Evolutionary conservation across 306 rosid genomes (phyloP).

Genomic region (Hippophae gyantsensis): DNA sequence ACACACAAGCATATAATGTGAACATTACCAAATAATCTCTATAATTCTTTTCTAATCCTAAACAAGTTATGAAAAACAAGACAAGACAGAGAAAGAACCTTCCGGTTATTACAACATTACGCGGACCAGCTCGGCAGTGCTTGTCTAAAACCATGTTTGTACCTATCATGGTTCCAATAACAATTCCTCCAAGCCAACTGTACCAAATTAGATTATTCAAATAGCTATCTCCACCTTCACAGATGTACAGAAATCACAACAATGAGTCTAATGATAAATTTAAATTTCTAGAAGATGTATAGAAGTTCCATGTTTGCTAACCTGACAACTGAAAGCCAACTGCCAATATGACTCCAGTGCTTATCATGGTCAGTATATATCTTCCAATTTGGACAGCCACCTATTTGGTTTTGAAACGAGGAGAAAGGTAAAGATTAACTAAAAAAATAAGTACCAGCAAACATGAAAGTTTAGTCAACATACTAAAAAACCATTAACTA

Average conservation of each 20-base stretch:
- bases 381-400: slow-evolving; percentile 83
- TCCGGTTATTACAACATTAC: slow-evolving; percentile 85
- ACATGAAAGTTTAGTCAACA: not conserved
- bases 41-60: not conserved
- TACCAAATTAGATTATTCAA: slow-evolving; percentile 73
- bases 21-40: not conserved
- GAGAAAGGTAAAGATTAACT: not conserved
- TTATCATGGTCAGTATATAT: slow-evolving; percentile 93
- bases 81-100: slow-evolving; percentile 36
- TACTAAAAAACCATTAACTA: too few species aligned
- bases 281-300: not conserved
- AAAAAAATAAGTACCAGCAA: not conserved
- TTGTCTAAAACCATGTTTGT: slow-evolving; percentile 86
- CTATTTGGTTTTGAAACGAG: slow-evolving; percentile 23
- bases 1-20: not conserved
- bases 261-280: not conserved
- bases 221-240: slow-evolving; percentile 72
- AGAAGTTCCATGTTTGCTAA: slow-evolving; percentile 26
- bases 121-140: slow-evolving; percentile 87
- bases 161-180: slow-evolving; percentile 94
- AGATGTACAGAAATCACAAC: slow-evolving; percentile 15
- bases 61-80: not conserved
- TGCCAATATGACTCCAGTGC: slow-evolving; percentile 81
- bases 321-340: slow-evolving; percentile 91
- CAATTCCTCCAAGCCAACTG: slow-evolving; percentile 94